These are phyloP conservation scores for Botryotinia calthae DNA, from an alignment of 2,329 filamentous ascomycete genomes.

Conservation along the genomic window DNA sequence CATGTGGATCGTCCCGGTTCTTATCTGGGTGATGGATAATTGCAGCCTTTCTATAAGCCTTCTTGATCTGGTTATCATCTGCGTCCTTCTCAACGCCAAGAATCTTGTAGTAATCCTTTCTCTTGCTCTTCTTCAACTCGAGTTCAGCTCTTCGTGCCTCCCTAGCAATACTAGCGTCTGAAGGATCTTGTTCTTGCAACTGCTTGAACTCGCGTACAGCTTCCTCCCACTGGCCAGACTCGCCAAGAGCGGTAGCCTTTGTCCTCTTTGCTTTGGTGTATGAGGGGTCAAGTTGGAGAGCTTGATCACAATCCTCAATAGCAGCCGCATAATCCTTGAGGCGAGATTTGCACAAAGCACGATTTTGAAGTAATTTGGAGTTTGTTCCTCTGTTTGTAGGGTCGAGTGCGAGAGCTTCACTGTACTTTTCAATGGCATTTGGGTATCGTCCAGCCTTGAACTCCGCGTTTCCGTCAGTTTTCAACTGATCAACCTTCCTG, in stretches of 20 bases:
- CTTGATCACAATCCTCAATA: conserved; percentile 81
- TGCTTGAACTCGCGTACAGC: conserved; percentile 85
- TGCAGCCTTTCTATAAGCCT: conserved; percentile 92
- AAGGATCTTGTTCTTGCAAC: conserved; percentile 77
- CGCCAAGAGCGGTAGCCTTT: conserved; percentile 84
- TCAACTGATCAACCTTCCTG: conserved; percentile 88
- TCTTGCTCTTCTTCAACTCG: conserved; percentile 94
- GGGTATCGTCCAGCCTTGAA: conserved; percentile 85
- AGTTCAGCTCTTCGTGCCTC: conserved; percentile 89
- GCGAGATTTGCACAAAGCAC: conserved; percentile 79
- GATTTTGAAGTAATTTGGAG: conserved; percentile 90
- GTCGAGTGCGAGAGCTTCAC: conserved; percentile 78
- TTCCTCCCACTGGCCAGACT: conserved; percentile 87
- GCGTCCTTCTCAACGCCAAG: conserved; percentile 85
- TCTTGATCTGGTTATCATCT: conserved; percentile 83
- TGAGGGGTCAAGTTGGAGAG: conserved; percentile 74
- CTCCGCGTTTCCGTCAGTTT: conserved; percentile 85
- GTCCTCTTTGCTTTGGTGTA: conserved; percentile 93
- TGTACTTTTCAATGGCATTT: conserved; percentile 80
- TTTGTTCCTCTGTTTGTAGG: conserved; percentile 88
- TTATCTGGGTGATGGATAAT: conserved; percentile 97
- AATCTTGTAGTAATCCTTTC: conserved; percentile 99
- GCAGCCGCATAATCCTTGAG: conserved; percentile 81
- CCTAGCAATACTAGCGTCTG: conserved; percentile 74
- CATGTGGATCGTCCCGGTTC: conserved; percentile 81